phyloP scores from a whole-genome alignment of 2,329 filamentous ascomycete genomes.

The Pseudogymnoascus sp. region DNA sequence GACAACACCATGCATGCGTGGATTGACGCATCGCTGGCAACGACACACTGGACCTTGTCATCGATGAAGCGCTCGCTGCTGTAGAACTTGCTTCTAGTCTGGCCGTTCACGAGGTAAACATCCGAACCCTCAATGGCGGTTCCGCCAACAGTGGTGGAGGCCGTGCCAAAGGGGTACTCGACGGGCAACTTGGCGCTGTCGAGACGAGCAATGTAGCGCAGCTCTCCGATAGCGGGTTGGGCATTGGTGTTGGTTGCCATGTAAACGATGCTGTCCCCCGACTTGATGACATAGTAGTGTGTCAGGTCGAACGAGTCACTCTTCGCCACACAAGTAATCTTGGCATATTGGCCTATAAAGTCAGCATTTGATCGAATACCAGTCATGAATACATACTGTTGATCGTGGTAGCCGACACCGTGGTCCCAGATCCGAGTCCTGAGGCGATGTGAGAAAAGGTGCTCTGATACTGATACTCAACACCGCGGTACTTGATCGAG shows the following conservation, averaged over 20 bases:
- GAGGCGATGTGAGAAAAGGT: conserved; percentile 50
- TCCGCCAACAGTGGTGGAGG: conserved; percentile 46
- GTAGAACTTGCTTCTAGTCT: conserved; percentile 64
- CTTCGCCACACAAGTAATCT: conserved; percentile 49
- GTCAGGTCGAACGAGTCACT: conserved; percentile 40
- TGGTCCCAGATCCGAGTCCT: conserved; percentile 46
- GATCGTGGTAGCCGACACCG: conserved; percentile 34
- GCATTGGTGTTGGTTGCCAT: conserved; percentile 55
- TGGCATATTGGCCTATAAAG: conserved; percentile 38
- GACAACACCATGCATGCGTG: conserved; percentile 55
- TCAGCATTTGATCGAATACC: conserved; percentile 20
- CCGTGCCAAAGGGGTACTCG: conserved; percentile 42
- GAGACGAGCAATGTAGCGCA: conserved; percentile 57
- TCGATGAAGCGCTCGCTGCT: conserved; percentile 63
- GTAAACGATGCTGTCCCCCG: conserved; percentile 50
- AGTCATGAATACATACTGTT: not conserved
- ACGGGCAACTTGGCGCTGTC: conserved; percentile 41
- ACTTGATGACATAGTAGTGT: conserved; percentile 53
- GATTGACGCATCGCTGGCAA: conserved; percentile 36
- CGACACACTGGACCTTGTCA: conserved; percentile 55
- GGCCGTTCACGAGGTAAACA: conserved; percentile 49
- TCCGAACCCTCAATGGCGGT: conserved; percentile 50
- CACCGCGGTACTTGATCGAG: conserved; percentile 51
- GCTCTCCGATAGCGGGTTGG: conserved; percentile 48
- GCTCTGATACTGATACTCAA: conserved; percentile 47